phyloP scores from a whole-genome alignment of 371 early-diverging fungal genomes.

The Sporodiniella umbellata region DNA sequence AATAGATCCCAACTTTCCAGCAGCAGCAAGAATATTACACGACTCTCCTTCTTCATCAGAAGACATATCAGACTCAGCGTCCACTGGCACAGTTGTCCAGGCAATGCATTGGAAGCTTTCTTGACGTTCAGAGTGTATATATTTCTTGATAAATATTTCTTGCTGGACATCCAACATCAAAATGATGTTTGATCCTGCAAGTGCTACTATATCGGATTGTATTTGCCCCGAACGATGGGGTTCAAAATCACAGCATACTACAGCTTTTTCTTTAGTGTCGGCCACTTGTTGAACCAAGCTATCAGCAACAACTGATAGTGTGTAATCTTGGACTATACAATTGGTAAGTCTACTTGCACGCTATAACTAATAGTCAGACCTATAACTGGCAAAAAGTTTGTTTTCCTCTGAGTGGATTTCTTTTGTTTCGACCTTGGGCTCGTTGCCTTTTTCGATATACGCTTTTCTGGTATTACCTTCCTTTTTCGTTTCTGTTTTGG shows the following conservation, averaged over 20 bases:
- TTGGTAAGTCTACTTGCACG: too few species aligned
- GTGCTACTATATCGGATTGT: constrained; percentile 2
- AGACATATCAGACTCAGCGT: constrained; percentile 7
- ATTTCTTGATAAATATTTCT: constrained; percentile 49
- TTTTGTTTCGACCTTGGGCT: background rate
- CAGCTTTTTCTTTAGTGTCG: constrained; percentile 13
- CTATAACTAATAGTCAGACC: too few species aligned
- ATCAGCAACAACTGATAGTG: background rate
- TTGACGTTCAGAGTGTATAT: constrained; percentile 49
- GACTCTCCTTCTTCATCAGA: constrained; percentile 15
- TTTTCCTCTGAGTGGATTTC: too few species aligned
- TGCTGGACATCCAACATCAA: constrained; percentile 47
- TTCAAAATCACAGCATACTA: constrained; percentile 47
- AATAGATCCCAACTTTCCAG: constrained; percentile 54
- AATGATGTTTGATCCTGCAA: constrained; percentile 42
- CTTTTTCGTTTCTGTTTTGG: background rate
- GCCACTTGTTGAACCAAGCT: constrained; percentile 8
- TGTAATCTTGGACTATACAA: background rate
- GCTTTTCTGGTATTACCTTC: too few species aligned
- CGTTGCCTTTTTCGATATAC: background rate
- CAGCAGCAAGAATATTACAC: constrained; percentile 48
- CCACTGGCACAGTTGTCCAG: constrained; percentile 46
- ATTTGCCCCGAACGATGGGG: constrained; percentile 5
- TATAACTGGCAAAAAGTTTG: too few species aligned
- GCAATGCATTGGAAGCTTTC: constrained; percentile 56